Percentiles rank a stretch among this genome's conserved stretches.
phyloP scores from a whole-genome alignment of 805 yeast species.

The Starmerella tilneyi region DNA sequence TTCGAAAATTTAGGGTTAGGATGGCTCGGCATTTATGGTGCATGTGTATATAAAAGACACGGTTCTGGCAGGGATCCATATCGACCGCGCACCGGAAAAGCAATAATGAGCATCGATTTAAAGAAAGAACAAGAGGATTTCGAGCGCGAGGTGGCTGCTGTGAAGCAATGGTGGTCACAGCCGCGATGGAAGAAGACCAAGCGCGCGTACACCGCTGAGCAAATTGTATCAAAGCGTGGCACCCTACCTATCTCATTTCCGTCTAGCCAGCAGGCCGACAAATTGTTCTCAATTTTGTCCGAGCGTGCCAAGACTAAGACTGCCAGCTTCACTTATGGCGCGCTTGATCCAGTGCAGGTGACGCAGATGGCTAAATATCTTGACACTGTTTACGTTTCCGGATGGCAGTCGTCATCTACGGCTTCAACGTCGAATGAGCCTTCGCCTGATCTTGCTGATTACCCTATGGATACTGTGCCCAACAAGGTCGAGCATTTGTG shows the following conservation, averaged over 20 bases:
- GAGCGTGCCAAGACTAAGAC: conserved; percentile 65
- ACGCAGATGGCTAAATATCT: conserved; percentile 94
- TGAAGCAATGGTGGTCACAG: conserved; percentile 83
- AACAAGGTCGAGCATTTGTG: conserved; percentile 94
- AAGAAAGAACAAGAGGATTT: conserved; percentile 53
- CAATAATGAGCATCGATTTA: conserved; percentile 39
- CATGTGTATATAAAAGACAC: conserved; percentile 5
- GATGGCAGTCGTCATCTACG: conserved; percentile 98
- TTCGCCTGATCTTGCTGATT: conserved; percentile 95
- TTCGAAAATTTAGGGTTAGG: conserved; percentile 1
- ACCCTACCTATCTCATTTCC: conserved; percentile 64
- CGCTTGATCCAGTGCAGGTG: conserved; percentile 89
- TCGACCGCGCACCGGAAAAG: neutral
- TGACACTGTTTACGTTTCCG: conserved; percentile 87
- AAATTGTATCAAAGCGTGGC: conserved; percentile 83
- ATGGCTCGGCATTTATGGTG: neutral
- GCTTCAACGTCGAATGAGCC: conserved; percentile 97
- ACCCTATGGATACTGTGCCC: conserved; percentile 98
- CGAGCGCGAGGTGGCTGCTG: conserved; percentile 59
- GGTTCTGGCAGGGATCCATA: neutral
- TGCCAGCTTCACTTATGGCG: conserved; percentile 85
- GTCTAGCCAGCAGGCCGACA: conserved; percentile 69
- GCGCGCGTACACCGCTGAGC: conserved; percentile 79
- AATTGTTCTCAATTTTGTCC: conserved; percentile 56
- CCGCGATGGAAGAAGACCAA: conserved; percentile 87